Evolutionary conservation across 768 basidiomycete genomes (phyloP).

Genomic region (Kwoniella pini): DNA sequence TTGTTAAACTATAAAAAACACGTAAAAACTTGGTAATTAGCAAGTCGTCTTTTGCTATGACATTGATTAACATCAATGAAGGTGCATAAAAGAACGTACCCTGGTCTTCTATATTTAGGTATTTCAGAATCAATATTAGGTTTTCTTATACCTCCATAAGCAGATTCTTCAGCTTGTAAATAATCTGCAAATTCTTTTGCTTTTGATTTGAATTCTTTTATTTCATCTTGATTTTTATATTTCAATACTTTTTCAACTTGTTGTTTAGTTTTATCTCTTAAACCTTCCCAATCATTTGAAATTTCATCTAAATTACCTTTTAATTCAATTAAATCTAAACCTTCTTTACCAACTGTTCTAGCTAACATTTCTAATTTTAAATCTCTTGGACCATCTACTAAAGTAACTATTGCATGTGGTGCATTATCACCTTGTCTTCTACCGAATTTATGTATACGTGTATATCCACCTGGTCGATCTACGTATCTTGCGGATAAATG

Average conservation of each 20-base stretch:
- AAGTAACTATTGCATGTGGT: slow-evolving; percentile 82
- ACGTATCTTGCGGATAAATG: slow-evolving; percentile 79
- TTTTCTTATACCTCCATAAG: slow-evolving; percentile 13
- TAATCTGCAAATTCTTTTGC: slow-evolving; percentile 44
- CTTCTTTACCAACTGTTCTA: slow-evolving; percentile 80
- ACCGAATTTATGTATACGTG: slow-evolving; percentile 89
- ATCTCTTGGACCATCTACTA: slow-evolving; percentile 93
- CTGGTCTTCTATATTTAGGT: slow-evolving; percentile 1
- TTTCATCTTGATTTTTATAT: slow-evolving; percentile 38
- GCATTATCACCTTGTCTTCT: slow-evolving; percentile 89
- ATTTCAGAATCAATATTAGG: neutral
- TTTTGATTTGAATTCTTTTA: slow-evolving; percentile 35
- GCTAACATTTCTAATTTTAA: slow-evolving; percentile 85
- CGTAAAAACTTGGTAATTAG: too few species aligned
- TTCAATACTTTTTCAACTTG: slow-evolving; percentile 41
- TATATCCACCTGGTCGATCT: slow-evolving; percentile 85
- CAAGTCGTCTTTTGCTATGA: too few species aligned
- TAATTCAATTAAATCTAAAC: slow-evolving; percentile 21
- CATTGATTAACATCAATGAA: too few species aligned
- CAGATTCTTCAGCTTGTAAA: slow-evolving; percentile 21
- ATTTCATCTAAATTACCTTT: neutral
- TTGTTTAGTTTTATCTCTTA: slow-evolving; percentile 38
- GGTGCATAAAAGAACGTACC: too few species aligned
- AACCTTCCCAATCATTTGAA: slow-evolving; percentile 23
- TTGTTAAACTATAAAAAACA: neutral